A percentile compares a stretch with the other conserved stretches of the same genome.
These are phyloP conservation scores for Eucalyptus decipiens DNA, from an alignment of 345 rosid genomes.

Conservation along the genomic window DNA sequence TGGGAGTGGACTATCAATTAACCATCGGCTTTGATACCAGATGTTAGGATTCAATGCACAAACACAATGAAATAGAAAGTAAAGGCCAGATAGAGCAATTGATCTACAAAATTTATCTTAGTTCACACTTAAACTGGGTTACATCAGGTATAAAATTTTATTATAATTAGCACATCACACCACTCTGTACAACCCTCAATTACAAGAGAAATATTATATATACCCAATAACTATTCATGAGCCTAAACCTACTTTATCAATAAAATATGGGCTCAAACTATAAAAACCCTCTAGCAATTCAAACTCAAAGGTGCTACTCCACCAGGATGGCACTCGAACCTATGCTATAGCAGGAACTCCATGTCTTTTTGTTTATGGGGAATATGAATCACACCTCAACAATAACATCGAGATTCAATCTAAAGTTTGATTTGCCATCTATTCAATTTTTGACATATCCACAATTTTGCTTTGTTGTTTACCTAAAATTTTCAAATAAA, in stretches of 20 bases:
- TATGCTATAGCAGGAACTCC: neutral
- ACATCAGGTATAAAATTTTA: neutral
- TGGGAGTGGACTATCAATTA: too few relatives aligned
- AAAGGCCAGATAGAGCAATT: accelerated
- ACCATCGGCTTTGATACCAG: too few relatives aligned
- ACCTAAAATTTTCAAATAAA: too few relatives aligned
- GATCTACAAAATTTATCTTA: neutral
- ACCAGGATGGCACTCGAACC: accelerated
- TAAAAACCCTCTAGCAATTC: too few relatives aligned
- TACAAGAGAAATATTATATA: neutral
- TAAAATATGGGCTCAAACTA: too few relatives aligned
- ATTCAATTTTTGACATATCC: neutral
- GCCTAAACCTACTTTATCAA: neutral
- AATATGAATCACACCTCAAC: neutral
- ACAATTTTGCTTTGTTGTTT: neutral
- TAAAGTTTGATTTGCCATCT: neutral
- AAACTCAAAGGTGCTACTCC: too few relatives aligned
- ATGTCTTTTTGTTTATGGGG: neutral
- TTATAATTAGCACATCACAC: neutral
- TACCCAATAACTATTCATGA: neutral
- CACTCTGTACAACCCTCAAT: neutral
- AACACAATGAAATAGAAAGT: neutral
- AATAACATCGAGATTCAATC: neutral
- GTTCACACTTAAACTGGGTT: neutral
- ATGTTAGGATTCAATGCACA: too few relatives aligned